Percentiles rank a stretch among this genome's conserved stretches.
These are phyloP conservation scores for Erysimum cheiranthoides DNA, from an alignment of 345 rosid genomes.

Conservation along the genomic window DNA sequence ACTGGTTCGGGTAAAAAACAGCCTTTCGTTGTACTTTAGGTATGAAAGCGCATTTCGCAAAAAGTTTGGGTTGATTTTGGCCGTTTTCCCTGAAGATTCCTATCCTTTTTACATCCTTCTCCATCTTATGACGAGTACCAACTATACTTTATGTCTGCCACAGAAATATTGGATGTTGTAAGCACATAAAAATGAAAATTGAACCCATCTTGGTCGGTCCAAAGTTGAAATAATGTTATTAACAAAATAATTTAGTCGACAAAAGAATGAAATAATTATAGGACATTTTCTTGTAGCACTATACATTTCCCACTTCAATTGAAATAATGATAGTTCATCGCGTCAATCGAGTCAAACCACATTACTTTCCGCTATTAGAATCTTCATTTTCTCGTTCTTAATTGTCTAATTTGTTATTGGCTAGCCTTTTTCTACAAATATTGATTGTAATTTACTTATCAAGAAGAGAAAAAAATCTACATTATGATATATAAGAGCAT, in stretches of 20 bases:
- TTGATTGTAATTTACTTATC: no score
- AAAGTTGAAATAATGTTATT: constrained; percentile 17
- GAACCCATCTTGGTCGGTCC: constrained; percentile 21
- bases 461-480: no score
- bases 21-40: no score
- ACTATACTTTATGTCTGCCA: background rate
- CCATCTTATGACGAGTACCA: background rate
- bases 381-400: background rate
- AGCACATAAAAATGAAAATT: background rate
- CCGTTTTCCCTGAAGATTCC: no score
- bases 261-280: background rate
- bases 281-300: background rate
- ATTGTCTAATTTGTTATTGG: no score
- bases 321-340: background rate
- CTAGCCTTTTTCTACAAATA: no score
- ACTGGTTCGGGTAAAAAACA: no score
- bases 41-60: no score
- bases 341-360: constrained; percentile 11
- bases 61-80: no score
- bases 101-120: background rate
- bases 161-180: background rate
- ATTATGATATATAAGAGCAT: no score
- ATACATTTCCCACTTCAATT: background rate
- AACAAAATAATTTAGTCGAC: background rate
- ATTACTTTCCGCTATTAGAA: background rate